A percentile compares a stretch with the other conserved stretches of the same genome.
phyloP scores from a whole-genome alignment of 73 alveolate genomes.

The Uronychia setigera region DNA sequence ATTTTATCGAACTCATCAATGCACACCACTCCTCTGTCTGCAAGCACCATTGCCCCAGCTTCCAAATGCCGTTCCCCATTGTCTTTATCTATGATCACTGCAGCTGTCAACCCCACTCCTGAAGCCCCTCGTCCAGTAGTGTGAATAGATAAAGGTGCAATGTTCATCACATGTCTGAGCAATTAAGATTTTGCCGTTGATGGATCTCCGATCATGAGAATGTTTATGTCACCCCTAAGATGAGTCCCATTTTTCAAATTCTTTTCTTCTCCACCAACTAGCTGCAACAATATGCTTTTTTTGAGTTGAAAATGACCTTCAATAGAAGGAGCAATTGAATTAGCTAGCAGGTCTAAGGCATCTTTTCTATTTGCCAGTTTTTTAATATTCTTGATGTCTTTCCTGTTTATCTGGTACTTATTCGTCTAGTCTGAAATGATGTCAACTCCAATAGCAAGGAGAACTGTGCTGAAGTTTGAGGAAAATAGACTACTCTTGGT shows the following conservation, averaged over 20 bases:
- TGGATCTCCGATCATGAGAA: slow-evolving; percentile 99
- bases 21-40: slow-evolving; percentile 99
- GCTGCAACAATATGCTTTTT: slow-evolving; percentile 92
- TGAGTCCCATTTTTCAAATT: slow-evolving; percentile 97
- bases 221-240: slow-evolving; percentile 99
- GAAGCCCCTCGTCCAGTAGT: slow-evolving; percentile 99
- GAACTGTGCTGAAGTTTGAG: slow-evolving; percentile 83
- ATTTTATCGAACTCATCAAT: slow-evolving; percentile 99
- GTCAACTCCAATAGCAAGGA: slow-evolving; percentile 81
- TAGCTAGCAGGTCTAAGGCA: slow-evolving; percentile 87
- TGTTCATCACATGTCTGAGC: slow-evolving; percentile 89
- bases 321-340: slow-evolving; percentile 97
- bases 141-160: slow-evolving; percentile 95
- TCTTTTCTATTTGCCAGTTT: slow-evolving; percentile 86
- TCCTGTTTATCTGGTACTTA: slow-evolving; percentile 77
- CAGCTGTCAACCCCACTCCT: slow-evolving; percentile 99
- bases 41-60: slow-evolving; percentile 99
- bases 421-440: slow-evolving; percentile 67
- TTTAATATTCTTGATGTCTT: slow-evolving; percentile 86
- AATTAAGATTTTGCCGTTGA: slow-evolving; percentile 98
- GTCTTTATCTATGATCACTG: slow-evolving; percentile 95
- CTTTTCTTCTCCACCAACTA: slow-evolving; percentile 96
- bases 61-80: slow-evolving; percentile 96
- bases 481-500: slow-evolving; percentile 47
- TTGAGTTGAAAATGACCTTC: slow-evolving; percentile 95